phyloP scores from a whole-genome alignment of 2,329 filamentous ascomycete species.

The Cladosporium sp. region DNA sequence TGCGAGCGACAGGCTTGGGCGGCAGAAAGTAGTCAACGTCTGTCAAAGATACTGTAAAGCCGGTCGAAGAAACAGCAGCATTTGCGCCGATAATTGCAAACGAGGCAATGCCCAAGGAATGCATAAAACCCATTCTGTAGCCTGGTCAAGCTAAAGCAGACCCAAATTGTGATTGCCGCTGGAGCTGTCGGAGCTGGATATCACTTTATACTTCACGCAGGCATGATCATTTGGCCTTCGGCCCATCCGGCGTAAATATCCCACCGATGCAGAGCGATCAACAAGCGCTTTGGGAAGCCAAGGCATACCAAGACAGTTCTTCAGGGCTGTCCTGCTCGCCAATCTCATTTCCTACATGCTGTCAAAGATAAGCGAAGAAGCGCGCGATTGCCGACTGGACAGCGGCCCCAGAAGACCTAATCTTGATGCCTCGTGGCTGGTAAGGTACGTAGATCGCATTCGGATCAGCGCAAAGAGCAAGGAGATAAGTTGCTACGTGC shows the following conservation, averaged over 20 bases:
- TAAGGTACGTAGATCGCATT: neutral
- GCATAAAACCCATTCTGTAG: neutral
- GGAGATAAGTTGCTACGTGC: neutral
- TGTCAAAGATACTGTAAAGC: neutral
- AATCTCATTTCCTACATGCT: neutral
- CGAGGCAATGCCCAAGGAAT: neutral
- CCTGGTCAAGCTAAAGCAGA: neutral
- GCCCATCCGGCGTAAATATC: neutral
- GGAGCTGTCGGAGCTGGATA: neutral
- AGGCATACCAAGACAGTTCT: neutral
- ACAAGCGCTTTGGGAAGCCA: neutral
- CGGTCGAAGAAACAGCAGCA: constrained; percentile 5
- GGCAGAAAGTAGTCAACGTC: constrained; percentile 3
- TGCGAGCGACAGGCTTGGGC: neutral
- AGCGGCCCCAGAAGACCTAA: neutral
- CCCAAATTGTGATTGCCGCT: neutral
- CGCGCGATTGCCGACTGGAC: neutral
- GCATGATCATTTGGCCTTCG: neutral
- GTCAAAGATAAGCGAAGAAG: neutral
- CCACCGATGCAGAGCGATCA: neutral
- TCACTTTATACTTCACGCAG: neutral
- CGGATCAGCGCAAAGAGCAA: neutral
- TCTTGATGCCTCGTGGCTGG: neutral
- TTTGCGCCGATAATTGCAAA: neutral
- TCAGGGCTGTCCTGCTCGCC: neutral